phyloP scores from a whole-genome alignment of 352 stramenopile species.

The Phytophthora niederhauseri region DNA sequence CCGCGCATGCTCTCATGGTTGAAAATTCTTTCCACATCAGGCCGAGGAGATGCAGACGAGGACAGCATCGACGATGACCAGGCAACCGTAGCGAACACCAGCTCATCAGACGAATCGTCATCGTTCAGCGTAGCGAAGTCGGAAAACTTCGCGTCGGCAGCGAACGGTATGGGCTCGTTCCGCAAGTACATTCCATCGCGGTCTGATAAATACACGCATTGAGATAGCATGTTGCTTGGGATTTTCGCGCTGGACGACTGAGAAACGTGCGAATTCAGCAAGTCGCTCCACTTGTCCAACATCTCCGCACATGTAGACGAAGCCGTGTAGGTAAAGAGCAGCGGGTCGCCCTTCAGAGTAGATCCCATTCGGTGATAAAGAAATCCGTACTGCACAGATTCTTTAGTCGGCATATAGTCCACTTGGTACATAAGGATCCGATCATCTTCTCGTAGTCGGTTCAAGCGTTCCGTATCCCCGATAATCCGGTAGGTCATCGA shows the following conservation, averaged over 20 bases:
- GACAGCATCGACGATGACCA: conserved; percentile 57
- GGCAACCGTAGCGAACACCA: conserved; percentile 61
- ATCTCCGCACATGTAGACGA: conserved; percentile 70
- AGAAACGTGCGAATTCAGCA: conserved; percentile 52
- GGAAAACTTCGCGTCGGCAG: conserved; percentile 48
- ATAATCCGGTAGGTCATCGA: conserved; percentile 80
- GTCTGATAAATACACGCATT: conserved; percentile 60
- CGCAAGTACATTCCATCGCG: conserved; percentile 60
- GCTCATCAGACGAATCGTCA: conserved; percentile 45
- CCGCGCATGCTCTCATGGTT: conserved; percentile 57
- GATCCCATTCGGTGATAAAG: conserved; percentile 71
- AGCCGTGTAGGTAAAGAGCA: conserved; percentile 68
- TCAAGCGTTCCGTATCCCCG: conserved; percentile 63
- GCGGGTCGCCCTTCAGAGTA: conserved; percentile 58
- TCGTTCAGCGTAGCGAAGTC: conserved; percentile 54
- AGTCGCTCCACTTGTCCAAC: conserved; percentile 59
- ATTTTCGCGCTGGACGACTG: conserved; percentile 45
- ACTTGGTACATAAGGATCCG: conserved; percentile 79
- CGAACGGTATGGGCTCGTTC: conserved; percentile 53
- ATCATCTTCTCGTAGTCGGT: conserved; percentile 71
- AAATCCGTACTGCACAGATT: conserved; percentile 59
- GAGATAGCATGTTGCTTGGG: conserved; percentile 46
- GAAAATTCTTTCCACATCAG: conserved; percentile 58
- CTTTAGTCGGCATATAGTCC: conserved; percentile 30
- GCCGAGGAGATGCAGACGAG: conserved; percentile 44